Conservation (phyloP, 257 asterid genomes). For the Solanum clarkiae region DNA sequence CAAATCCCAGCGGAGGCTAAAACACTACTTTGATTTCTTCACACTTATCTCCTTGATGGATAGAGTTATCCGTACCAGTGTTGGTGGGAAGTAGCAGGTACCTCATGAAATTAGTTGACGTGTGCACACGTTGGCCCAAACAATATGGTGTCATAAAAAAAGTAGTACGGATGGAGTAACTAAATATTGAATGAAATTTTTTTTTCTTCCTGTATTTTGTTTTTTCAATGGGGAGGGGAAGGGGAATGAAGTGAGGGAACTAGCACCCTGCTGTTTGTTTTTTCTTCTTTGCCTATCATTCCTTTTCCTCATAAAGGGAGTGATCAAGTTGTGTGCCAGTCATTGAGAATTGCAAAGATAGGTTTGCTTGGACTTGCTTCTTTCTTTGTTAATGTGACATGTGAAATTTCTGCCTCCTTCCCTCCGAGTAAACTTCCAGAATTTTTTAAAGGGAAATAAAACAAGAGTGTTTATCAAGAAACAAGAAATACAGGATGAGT, state of each 20-base stretch:
- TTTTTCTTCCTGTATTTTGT: neutral
- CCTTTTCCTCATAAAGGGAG: neutral
- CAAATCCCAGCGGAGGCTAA: neutral
- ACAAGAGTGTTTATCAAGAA: neutral
- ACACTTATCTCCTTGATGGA: neutral
- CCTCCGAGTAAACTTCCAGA: neutral
- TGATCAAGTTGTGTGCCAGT: neutral
- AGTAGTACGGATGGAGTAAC: neutral
- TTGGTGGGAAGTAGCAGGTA: neutral
- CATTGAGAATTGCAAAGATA: neutral
- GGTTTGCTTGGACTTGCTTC: neutral
- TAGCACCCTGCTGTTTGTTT: neutral
- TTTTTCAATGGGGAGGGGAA: neutral
- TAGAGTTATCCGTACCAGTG: neutral
- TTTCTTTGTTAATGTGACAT: neutral
- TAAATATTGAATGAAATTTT: neutral
- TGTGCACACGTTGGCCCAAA: neutral
- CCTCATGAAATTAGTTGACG: neutral
- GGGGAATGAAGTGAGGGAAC: neutral
- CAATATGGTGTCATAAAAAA: neutral
- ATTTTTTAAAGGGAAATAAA: no score
- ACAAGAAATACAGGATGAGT: neutral
- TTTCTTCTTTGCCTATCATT: neutral
- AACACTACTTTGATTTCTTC: neutral
- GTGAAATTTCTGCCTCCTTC: neutral